These are phyloP conservation scores for Penstemon davidsonii DNA, from an alignment of 257 asterid species.

Conservation along the genomic window DNA sequence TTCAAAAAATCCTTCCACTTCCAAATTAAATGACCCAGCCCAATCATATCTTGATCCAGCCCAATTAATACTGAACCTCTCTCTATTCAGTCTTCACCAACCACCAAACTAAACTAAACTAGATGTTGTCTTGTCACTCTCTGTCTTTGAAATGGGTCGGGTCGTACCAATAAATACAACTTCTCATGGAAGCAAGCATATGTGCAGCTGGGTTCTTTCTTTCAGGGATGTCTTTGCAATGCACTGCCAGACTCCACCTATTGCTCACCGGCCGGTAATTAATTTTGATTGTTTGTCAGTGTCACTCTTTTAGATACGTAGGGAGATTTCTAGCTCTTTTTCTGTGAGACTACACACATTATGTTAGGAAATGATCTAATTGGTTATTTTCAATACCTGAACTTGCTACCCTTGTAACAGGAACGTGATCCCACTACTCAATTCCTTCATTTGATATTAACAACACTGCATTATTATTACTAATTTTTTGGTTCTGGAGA, in stretches of 20 bases:
- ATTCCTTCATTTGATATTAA: too few species aligned
- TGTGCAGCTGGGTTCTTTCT: conserved; percentile 83
- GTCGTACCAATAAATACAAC: conserved; percentile 63
- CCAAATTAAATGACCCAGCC: too few species aligned
- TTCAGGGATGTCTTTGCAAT: conserved; percentile 92
- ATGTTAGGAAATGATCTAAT: neutral
- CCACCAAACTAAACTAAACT: too few species aligned
- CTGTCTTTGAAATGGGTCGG: conserved; percentile 89
- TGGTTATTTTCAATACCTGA: too few species aligned
- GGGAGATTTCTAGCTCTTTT: neutral
- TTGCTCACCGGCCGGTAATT: conserved; percentile 81
- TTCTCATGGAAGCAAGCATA: conserved; percentile 85
- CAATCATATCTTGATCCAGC: too few species aligned
- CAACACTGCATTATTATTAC: neutral
- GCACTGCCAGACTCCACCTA: conserved; percentile 87
- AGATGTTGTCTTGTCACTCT: neutral
- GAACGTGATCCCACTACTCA: neutral
- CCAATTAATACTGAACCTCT: conserved; percentile 60
- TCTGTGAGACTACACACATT: neutral
- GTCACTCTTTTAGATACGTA: neutral
- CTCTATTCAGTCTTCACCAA: conserved; percentile 36
- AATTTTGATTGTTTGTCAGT: conserved; percentile 15
- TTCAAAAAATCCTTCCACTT: too few species aligned
- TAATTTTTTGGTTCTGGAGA: conserved; percentile 1
- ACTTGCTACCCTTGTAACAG: neutral